These are phyloP conservation scores for Ophiorrhiza pumila DNA, from an alignment of 257 asterid species.

Conservation along the genomic window DNA sequence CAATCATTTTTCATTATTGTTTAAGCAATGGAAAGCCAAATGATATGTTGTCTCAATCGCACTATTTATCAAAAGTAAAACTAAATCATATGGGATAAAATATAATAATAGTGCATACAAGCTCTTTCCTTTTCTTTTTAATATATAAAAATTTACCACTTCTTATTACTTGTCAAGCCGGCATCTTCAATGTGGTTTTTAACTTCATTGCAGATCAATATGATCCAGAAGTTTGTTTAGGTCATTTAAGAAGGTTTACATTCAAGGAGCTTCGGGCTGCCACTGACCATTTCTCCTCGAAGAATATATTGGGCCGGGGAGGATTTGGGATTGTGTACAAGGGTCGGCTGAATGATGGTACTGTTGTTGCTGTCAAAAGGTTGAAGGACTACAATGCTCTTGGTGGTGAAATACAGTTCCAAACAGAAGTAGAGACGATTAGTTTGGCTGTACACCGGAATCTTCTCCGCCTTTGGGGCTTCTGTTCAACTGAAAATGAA, in stretches of 20 bases:
- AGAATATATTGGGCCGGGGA: slow-evolving; percentile 84
- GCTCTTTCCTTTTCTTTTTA: neutral
- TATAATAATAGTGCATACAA: neutral
- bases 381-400: slow-evolving; percentile 74
- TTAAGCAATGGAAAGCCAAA: neutral
- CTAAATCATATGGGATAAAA: neutral
- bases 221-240: slow-evolving; percentile 89
- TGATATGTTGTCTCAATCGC: neutral
- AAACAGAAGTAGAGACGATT: slow-evolving; percentile 88
- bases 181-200: slow-evolving; percentile 4
- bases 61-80: neutral
- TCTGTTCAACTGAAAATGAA: slow-evolving; percentile 82
- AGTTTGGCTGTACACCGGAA: slow-evolving; percentile 90
- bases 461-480: slow-evolving; percentile 89
- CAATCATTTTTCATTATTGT: neutral
- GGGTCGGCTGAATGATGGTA: slow-evolving; percentile 69
- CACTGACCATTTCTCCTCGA: slow-evolving; percentile 73
- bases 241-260: slow-evolving; percentile 71
- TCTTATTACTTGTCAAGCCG: neutral
- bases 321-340: slow-evolving; percentile 90
- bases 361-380: slow-evolving; percentile 89
- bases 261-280: slow-evolving; percentile 89
- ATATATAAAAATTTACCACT: too few relatives aligned
- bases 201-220: slow-evolving; percentile 57
- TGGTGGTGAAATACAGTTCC: slow-evolving; percentile 94